Base-by-base conservation (phyloP, 805 yeast genomes). In the Wickerhamomyces bisporus region DNA sequence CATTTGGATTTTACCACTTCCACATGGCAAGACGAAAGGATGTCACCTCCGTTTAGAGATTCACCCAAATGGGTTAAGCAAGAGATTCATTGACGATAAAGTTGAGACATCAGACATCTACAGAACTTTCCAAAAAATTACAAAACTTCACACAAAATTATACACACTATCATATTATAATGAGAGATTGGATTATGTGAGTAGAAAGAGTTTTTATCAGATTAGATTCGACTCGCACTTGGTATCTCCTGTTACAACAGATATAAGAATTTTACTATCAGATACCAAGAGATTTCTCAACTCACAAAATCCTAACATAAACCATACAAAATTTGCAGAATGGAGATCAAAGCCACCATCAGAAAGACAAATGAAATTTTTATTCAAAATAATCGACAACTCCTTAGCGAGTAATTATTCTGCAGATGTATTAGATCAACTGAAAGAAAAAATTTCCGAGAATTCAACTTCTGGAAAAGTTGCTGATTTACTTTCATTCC, bases 1-100 rank as follows among this genome's bases (percentile, higher is more conserved):
- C 26, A 48, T 54, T 2, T 64, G 69, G 69, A 55, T 58, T 1
- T 35, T 64, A 10, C 44, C 57, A 1, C 38, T 58, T 23, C 49
- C 57, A 13, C 34, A 37, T 12, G 9, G n/a, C 14, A 35, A 32
- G 5, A 36, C 44, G 5, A 54, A 47, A 25, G 23, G 12, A 6
- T 31, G 51, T 50, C 47, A 44, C 61, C 30, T 60, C 47, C 38
- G 61, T 46, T 35, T 57, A 35, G 39, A 45, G 30, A 32, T 35
- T 13, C 39, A 49, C 41, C 42, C 50, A 7, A 13, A 35, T 24
- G 40, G 50, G 6, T 4, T 43, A 11, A 17, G 25, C 17, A 11
- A 35, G 21, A 27, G 50, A 40, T 45, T 49, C 36, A 10, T 43
- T 41, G 27, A 41, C 41, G 26, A 41, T 7, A 49, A 44, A 0